Conservation (phyloP, 331 rosid genomes). For the Quercus phellos region DNA sequence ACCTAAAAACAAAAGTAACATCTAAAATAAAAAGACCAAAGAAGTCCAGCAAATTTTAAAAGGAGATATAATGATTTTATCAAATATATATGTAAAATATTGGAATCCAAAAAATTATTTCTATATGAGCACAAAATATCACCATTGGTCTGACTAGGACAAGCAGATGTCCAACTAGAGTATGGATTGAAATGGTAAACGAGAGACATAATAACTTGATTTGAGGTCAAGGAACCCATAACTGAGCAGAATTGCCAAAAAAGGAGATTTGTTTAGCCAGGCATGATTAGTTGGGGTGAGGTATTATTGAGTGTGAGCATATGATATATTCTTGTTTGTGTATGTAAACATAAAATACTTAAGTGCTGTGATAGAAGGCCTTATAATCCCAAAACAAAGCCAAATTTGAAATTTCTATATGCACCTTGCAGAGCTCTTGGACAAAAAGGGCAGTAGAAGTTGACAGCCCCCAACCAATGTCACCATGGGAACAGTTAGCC, state of each 20-base stretch:
- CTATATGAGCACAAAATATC: too few species aligned
- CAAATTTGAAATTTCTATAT: neutral
- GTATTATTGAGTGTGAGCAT: neutral
- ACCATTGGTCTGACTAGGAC: too few species aligned
- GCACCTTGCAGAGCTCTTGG: conserved; percentile 24
- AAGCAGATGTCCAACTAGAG: too few species aligned
- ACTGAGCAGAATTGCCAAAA: neutral
- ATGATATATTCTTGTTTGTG: neutral
- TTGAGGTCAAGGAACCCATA: neutral
- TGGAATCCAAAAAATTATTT: too few species aligned
- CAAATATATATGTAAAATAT: too few species aligned
- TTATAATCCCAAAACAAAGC: neutral
- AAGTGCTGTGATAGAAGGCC: too few species aligned
- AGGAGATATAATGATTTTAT: too few species aligned
- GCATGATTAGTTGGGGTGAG: neutral
- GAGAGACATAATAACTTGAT: neutral
- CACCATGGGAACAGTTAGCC: conserved; percentile 15
- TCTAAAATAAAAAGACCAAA: too few species aligned
- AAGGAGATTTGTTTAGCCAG: neutral
- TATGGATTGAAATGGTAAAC: neutral
- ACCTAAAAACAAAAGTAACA: too few species aligned
- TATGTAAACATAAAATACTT: too few species aligned
- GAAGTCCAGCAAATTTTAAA: too few species aligned
- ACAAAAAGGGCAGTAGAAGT: conserved; percentile 22
- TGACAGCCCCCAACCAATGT: conserved; percentile 15